Base-by-base conservation (phyloP, 2,329 filamentous ascomycete genomes). In the Ophiostoma novo-ulmi region DNA sequence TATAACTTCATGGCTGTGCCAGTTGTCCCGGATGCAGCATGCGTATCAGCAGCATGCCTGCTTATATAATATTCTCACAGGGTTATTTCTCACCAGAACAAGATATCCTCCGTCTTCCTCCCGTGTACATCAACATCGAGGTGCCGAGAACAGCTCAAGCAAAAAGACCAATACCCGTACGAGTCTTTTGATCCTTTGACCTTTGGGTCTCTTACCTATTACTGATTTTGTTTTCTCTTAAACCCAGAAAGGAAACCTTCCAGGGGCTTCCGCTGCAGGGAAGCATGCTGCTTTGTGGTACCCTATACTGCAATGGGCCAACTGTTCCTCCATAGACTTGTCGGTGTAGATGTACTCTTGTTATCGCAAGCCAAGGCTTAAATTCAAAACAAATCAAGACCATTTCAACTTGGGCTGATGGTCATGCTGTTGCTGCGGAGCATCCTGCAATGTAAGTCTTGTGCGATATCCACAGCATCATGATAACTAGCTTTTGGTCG, bases 401-500 rank as follows among this genome's bases (percentile, higher is more conserved):
- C 13, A 14, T 44, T 5, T 44, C 3, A 17, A 44, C 41, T 44
- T 17, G 10, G 17, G 41, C 41, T 44, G 41, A 44, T 44, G 41
- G 17, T 44, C 41, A 44, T 44, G 41, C 41, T 44, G 41, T 44
- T 44, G 14, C 41, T 44, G 41, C 41, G 41, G 41, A 44, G 41
- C 3, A 14, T 44, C 41, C 41, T 44, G 41, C 41, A 44, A 44
- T 44, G 41, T 44, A 44, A 44, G 41, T 44, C 41, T 44, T 44
- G 41, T 44, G 41, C 41, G 41, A 44, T 44, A 44, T 20, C 13
- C 41, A 44, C 41, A 44, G 41, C 41, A 44, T 44, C 41, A 17
- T 17, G 17, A 44, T n/a, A 55, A 55, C 48, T 55, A n/a, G 48
- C n/a, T n/a, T 55, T 55, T 55, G 48, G 48, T 55, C 48, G 48